Evolutionary conservation across 1,284 basidiomycete species (phyloP), one percentile per base, ranked within the genome.

Genomic region (Ustilago hordei): DNA sequence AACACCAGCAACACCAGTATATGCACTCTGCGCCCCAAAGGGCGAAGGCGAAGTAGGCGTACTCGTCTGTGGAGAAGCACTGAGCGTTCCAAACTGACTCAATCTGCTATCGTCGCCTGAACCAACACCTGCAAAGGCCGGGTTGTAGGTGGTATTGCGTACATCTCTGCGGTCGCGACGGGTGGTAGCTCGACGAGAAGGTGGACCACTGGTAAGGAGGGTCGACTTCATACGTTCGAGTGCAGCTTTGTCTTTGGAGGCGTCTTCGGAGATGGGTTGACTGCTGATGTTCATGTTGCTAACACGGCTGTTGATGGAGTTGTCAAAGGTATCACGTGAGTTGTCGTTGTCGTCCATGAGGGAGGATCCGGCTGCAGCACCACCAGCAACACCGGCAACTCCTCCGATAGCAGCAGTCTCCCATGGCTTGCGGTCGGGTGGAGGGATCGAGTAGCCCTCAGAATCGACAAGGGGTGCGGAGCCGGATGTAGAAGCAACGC

Each of bases 381-480:
- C 43, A 4, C 23, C 60, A 23, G 57, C 57, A 3, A 31, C 60
- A 13, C 43, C 45, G 9, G 53, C 60, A n/a, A 50, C 60, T 11
- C 47, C 64, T 12, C 36, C 61, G 11, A 50, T 48, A 13, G 47
- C 65, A 8, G 63, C 54, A 1, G 67, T 60, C 79, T 84, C 88
- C 89, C 87, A 89, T 2, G 87, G 87, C 67, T 84, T 87, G 55
- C 87, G 83, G 72, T 89, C 88, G 1, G 87, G 83, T 0, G 89
- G 89, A 15, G 89, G 88, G 11, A 89, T 87, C 11, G 88, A 88
- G 86, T 86, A 90, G 7, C 89, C 89, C 56, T 89, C 88, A 0
- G 84, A 81, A 57, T 90, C 89, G 15, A 90, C 88, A 55, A 80
- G 72, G 43, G 77, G 66, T 32, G 81, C 54, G 60, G 65, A 19